Conservation (phyloP, 2,329 filamentous ascomycete species). For the Fusarium mexicanum region DNA sequence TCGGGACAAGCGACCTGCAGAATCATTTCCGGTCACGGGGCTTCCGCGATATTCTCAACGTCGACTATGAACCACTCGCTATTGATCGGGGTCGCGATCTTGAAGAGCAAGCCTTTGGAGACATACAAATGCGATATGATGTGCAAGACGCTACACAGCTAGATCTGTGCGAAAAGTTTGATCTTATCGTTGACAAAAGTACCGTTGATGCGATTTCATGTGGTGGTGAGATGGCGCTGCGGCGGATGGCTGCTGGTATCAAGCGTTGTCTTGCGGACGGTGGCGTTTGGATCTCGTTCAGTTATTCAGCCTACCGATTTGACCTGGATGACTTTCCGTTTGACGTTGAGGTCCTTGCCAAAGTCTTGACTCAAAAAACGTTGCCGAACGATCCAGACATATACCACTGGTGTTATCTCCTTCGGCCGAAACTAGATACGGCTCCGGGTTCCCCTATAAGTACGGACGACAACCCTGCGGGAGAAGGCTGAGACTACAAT, state of each 20-base stretch:
- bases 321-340: slow-evolving; percentile 52
- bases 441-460: slow-evolving; percentile 2
- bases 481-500: slow-evolving; percentile 6
- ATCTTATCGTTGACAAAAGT: slow-evolving; percentile 60
- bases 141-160: slow-evolving; percentile 58
- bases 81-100: slow-evolving; percentile 53
- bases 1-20: slow-evolving; percentile 61
- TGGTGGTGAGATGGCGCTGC: slow-evolving; percentile 51
- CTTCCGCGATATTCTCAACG: slow-evolving; percentile 56
- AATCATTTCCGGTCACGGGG: slow-evolving; percentile 56
- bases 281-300: slow-evolving; percentile 59
- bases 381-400: slow-evolving; percentile 57
- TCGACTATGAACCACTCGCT: slow-evolving; percentile 62
- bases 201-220: slow-evolving; percentile 61
- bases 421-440: slow-evolving; percentile 46
- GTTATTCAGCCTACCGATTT: slow-evolving; percentile 57
- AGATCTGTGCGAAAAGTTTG: slow-evolving; percentile 43
- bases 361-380: slow-evolving; percentile 54
- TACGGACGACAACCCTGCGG: slow-evolving; percentile 7
- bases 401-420: slow-evolving; percentile 57
- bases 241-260: slow-evolving; percentile 52
- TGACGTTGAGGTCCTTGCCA: slow-evolving; percentile 53
- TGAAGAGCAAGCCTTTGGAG: slow-evolving; percentile 54
- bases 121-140: slow-evolving; percentile 55
- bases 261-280: slow-evolving; percentile 46